Evolutionary conservation across 2,329 filamentous ascomycete species (phyloP).

Genomic region (Aureobasidium sp.): DNA sequence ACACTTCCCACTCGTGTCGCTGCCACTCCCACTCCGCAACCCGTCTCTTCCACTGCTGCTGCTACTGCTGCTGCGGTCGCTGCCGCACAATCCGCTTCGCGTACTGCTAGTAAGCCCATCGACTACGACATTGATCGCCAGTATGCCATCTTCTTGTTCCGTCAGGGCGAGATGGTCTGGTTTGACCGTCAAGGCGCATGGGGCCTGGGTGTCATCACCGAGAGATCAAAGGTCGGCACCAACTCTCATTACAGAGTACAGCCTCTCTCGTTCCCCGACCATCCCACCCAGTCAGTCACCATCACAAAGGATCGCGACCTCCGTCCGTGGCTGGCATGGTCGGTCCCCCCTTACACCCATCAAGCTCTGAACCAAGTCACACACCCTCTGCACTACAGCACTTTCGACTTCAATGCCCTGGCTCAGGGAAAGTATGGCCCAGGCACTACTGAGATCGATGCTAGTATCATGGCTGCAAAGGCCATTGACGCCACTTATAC

Average conservation of each 20-base stretch:
- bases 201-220: conserved; percentile 45
- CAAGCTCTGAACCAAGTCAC: conserved; percentile 31
- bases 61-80: conserved; percentile 13
- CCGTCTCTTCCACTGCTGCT: conserved; percentile 17
- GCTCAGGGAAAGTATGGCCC: conserved; percentile 34
- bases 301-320: conserved; percentile 38
- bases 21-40: neutral
- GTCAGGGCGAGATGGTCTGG: conserved; percentile 50
- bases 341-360: conserved; percentile 43
- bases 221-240: conserved; percentile 30
- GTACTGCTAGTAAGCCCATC: conserved; percentile 17
- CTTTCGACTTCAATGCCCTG: conserved; percentile 43
- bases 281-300: conserved; percentile 22
- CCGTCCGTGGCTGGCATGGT: conserved; percentile 52
- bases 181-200: conserved; percentile 45
- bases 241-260: conserved; percentile 23
- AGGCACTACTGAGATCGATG: conserved; percentile 46
- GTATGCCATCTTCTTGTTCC: conserved; percentile 41
- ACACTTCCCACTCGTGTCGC: neutral
- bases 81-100: neutral
- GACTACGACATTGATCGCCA: conserved; percentile 44
- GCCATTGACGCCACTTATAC: conserved; percentile 48
- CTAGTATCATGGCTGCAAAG: conserved; percentile 49
- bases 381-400: conserved; percentile 35
- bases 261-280: conserved; percentile 32